phyloP scores from a whole-genome alignment of 345 rosid species.

The Sapria himalayana region DNA sequence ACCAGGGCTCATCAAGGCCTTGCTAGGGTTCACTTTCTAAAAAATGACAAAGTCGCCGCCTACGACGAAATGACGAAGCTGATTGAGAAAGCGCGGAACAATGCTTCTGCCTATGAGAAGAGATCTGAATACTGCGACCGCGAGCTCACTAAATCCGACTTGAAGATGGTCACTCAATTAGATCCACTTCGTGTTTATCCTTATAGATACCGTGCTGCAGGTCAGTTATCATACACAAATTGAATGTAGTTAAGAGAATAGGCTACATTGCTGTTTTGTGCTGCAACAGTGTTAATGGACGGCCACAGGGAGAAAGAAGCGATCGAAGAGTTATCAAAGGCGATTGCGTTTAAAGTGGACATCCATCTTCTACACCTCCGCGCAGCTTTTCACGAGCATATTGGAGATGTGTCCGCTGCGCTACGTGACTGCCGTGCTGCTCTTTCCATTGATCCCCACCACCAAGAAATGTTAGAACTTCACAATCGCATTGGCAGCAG shows the following conservation, averaged over 20 bases:
- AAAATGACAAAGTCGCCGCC: slow-evolving; percentile 56
- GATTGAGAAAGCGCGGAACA: slow-evolving; percentile 65
- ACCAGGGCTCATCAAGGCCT: slow-evolving; percentile 97
- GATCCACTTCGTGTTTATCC: slow-evolving; percentile 98
- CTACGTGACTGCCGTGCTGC: slow-evolving; percentile 89
- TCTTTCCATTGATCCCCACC: slow-evolving; percentile 78
- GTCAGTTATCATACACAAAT: too few species aligned
- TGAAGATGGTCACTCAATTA: slow-evolving; percentile 71
- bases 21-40: slow-evolving; percentile 75
- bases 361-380: slow-evolving; percentile 81
- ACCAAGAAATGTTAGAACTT: slow-evolving; percentile 84
- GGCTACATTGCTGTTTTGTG: not conserved
- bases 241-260: too few species aligned
- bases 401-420: slow-evolving; percentile 44
- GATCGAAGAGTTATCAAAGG: slow-evolving; percentile 65
- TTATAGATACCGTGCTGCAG: slow-evolving; percentile 93
- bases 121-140: slow-evolving; percentile 95
- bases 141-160: slow-evolving; percentile 67
- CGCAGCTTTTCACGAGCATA: slow-evolving; percentile 85
- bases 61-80: slow-evolving; percentile 83
- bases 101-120: slow-evolving; percentile 93
- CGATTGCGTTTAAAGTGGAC: slow-evolving; percentile 80
- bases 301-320: slow-evolving; percentile 72
- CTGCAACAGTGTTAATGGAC: slow-evolving; percentile 73
- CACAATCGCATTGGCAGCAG: slow-evolving; percentile 86